A percentile compares a stretch with the other conserved stretches of the same genome.
These are phyloP conservation scores for Myriosclerotinia scirpicola DNA, from an alignment of 2,329 filamentous ascomycete genomes.

Conservation along the genomic window DNA sequence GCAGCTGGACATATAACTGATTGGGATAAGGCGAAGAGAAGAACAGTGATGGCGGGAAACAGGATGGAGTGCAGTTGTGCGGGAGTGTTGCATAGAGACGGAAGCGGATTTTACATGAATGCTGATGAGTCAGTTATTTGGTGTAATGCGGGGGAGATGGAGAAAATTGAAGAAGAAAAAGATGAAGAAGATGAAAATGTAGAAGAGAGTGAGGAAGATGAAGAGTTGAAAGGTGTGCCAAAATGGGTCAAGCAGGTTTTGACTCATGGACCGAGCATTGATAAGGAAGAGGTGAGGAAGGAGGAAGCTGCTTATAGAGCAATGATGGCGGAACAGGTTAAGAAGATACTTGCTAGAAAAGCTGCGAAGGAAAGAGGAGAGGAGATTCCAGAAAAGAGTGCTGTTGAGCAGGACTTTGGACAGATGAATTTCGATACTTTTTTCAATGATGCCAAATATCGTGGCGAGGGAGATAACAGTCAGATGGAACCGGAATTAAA, in stretches of 20 bases:
- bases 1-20: not conserved
- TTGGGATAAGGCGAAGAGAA: not conserved
- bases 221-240: not conserved
- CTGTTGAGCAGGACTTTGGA: not conserved
- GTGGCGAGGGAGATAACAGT: too few species aligned
- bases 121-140: not conserved
- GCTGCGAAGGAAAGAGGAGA: conserved; percentile 1
- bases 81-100: not conserved
- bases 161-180: not conserved
- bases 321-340: conserved; percentile 13
- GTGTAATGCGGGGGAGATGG: not conserved
- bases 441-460: too few species aligned
- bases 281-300: conserved; percentile 1
- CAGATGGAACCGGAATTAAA: not conserved
- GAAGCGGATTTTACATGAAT: not conserved
- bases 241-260: conserved; percentile 18
- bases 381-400: not conserved
- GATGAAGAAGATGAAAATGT: not conserved
- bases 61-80: not conserved
- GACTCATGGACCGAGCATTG: conserved; percentile 1
- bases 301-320: not conserved
- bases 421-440: not conserved
- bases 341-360: not conserved
- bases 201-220: not conserved
- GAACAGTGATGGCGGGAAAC: not conserved